Evolutionary conservation across 2,329 filamentous ascomycete genomes (phyloP), one percentile per base, ranked within the genome.

Genomic region (Incumbomyces lentus): DNA sequence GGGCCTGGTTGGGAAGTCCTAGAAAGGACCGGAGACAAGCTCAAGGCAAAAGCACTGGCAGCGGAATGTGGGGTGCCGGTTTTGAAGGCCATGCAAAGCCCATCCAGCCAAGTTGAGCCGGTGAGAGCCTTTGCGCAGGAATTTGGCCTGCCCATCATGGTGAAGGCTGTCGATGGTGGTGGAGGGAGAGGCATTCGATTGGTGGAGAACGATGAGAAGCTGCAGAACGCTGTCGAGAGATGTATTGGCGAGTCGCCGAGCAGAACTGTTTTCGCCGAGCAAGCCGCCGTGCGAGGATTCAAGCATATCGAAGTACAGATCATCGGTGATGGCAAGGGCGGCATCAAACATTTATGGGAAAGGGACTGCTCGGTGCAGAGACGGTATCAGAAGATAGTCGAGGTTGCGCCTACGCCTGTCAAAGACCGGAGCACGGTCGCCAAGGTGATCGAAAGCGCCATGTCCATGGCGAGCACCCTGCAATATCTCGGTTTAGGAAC

Each of bases 131-230:
- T 89, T 55, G 88, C 85, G 60, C 71, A 58, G 2, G 40, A 62
- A 17, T 63, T 68, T 12, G 73, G 73, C 1, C 73, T 71, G 37
- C 76, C 76, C 0, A 65, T 79, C 36, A 78, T 80, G 73, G 64
- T 81, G 37, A 82, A 82, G 55, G 78, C 78, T n/a, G 73, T 80
- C 2, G 78, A 80, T 58, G 77, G 77, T 1, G 78, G 78, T 12
- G 78, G 77, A 2, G 78, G 78, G 0, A 62, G 76, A 13, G 78
- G 78, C 0, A 81, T 82, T 38, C 68, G 78, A 5, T 62, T 80
- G 1, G 70, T 79, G 6, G 61, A 61, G 1, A 56, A 59, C 17
- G 61, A 68, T 32, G 59, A 61, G 1, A 68, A 72, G 4, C 60
- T 80, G 4, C 62, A 69, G 17, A 64, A 65, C 19, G 61, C 67